phyloP scores from a whole-genome alignment of 179 eudicot genomes.

The Silene coronaria region DNA sequence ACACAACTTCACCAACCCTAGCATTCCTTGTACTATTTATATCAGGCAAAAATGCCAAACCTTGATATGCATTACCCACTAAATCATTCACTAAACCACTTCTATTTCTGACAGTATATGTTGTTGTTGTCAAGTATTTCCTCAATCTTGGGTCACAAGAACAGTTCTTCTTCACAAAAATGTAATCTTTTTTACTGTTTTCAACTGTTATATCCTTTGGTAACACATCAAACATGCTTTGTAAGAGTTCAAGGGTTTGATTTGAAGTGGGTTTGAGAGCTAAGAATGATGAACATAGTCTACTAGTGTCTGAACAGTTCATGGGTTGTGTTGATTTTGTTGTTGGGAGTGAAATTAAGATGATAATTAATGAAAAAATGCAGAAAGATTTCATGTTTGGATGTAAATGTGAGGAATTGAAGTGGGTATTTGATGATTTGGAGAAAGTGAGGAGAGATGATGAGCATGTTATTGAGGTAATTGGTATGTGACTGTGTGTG shows the following conservation, averaged over 20 bases:
- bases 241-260: conserved; percentile 46
- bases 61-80: conserved; percentile 55
- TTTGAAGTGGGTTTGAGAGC: conserved; percentile 55
- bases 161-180: conserved; percentile 73
- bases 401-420: background rate
- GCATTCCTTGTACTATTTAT: conserved; percentile 38
- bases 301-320: conserved; percentile 62
- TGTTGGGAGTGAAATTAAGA: conserved; percentile 2
- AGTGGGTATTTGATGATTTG: background rate
- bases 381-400: conserved; percentile 26
- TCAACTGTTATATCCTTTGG: conserved; percentile 59
- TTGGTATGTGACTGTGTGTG: background rate
- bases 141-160: conserved; percentile 47
- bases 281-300: conserved; percentile 71
- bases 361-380: conserved; percentile 12
- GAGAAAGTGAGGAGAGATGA: background rate
- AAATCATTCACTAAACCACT: conserved; percentile 54
- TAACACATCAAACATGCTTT: conserved; percentile 84
- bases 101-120: conserved; percentile 57
- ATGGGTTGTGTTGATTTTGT: conserved; percentile 40
- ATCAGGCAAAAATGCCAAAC: conserved; percentile 51
- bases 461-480: conserved; percentile 3
- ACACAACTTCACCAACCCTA: conserved; percentile 46
- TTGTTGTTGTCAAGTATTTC: conserved; percentile 56
- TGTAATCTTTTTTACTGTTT: conserved; percentile 43